A percentile compares a stretch with the other conserved stretches of the same genome.
phyloP scores from a whole-genome alignment of 306 rosid genomes.

The Potentilla sterilis region DNA sequence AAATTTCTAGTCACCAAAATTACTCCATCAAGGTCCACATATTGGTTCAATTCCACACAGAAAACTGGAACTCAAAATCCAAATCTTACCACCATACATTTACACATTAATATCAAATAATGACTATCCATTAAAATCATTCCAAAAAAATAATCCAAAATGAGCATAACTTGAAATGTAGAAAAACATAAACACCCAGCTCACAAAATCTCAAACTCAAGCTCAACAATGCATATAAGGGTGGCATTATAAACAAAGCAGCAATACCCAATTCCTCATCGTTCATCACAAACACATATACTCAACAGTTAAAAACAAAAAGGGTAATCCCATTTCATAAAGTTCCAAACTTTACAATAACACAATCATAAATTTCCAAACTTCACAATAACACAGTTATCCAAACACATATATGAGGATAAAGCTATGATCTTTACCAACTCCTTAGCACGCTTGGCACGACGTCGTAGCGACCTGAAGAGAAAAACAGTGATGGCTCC shows the following conservation, averaged over 20 bases:
- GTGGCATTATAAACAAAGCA: background rate
- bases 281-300: background rate
- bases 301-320: background rate
- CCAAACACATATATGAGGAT: background rate
- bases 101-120: background rate
- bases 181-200: background rate
- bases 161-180: background rate
- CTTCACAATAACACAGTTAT: background rate
- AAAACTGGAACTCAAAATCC: too few relatives aligned
- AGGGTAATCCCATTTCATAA: background rate
- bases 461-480: constrained; percentile 85
- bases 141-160: background rate
- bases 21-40: constrained; percentile 24
- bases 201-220: background rate
- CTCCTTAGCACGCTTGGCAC: constrained; percentile 78
- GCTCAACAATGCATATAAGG: background rate
- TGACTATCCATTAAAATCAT: background rate
- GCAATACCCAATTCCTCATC: background rate
- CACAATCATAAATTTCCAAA: constrained; percentile 7
- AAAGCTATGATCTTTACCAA: constrained; percentile 38
- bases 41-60: background rate
- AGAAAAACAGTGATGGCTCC: constrained; percentile 81
- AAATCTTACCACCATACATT: background rate
- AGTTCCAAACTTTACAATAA: constrained; percentile 2
- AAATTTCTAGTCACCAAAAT: constrained; percentile 62